phyloP scores from a whole-genome alignment of 2,329 filamentous ascomycete genomes.

The Cordyceps cateniannulata region DNA sequence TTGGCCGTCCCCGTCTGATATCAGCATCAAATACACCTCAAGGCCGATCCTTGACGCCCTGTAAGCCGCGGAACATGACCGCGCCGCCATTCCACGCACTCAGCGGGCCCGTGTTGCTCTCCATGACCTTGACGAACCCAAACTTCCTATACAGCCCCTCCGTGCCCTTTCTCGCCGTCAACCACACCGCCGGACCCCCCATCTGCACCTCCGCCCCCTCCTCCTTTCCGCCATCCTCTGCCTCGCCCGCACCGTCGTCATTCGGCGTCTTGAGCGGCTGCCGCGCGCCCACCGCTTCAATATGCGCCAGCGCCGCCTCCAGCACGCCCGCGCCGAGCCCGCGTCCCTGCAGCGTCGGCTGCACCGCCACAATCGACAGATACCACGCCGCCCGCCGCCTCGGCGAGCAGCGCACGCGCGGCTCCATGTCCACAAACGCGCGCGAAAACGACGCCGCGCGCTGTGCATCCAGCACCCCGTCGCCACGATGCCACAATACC shows the following conservation, averaged over 20 bases:
- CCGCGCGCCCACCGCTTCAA: too few relatives aligned
- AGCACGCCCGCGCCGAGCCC: too few relatives aligned
- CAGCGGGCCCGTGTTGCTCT: conserved; percentile 30
- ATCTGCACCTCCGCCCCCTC: not conserved
- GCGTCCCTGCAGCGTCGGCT: conserved; percentile 24
- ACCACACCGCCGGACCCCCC: conserved; percentile 21
- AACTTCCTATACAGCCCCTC: conserved; percentile 29
- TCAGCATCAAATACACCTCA: too few relatives aligned
- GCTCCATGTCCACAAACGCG: conserved; percentile 21
- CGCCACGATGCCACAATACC: conserved; percentile 21
- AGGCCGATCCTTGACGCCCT: conserved; percentile 20
- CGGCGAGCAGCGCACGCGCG: conserved; percentile 21
- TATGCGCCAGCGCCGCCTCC: too few relatives aligned
- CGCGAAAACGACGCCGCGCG: conserved; percentile 20
- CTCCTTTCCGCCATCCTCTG: not conserved
- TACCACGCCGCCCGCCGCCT: conserved; percentile 28
- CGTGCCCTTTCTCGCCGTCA: conserved; percentile 26
- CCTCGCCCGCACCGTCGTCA: conserved; percentile 17
- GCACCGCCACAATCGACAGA: conserved; percentile 27
- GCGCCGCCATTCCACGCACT: conserved; percentile 29
- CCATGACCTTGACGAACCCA: conserved; percentile 30
- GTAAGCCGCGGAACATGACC: conserved; percentile 25
- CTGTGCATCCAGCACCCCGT: conserved; percentile 18
- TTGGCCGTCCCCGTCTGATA: too few relatives aligned
- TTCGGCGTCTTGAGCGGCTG: too few relatives aligned